Base-by-base conservation (phyloP, 2,329 filamentous ascomycete species). In the Arthrinium phaeospermum region DNA sequence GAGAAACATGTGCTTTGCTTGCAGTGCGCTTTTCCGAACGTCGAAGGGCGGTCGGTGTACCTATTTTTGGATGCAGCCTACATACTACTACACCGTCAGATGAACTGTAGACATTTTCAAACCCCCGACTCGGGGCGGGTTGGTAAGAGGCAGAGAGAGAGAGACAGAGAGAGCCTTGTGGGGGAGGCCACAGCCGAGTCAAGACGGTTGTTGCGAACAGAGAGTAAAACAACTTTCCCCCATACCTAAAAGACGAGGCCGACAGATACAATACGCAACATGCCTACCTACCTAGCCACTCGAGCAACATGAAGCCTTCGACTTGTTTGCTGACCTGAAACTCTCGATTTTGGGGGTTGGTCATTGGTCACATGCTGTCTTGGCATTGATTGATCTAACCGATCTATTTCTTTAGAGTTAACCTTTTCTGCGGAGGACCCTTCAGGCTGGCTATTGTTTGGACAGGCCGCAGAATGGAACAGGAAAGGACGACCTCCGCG, bases 341-440 rank as follows among this genome's bases (percentile, higher is more conserved):
- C 57, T 64, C 34, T 64, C 30, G 57, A 64, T 64, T 64, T 3
- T 41, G 8, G 57, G 2, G 57, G 57, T 41, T 64, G 57, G 57
- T 41, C 34, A 64, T 64, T 64, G 57, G 57, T 22, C 57, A 64
- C 57, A 41, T 37, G 6, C 30, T 24, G 57, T 64, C 57, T 64
- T 41, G 57, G 57, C 57, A 64, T 24, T 64, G 57, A 64, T 24
- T 64, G 57, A 64, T 64, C 34, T 64, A 64, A 41, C 57, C 34
- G 57, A 64, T 64, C 34, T 41, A 37, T 61, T 64, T 64, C 57
- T 5, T 64, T 41, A 41, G 57, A 64, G 57, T 64, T 64, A 64
- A 41, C 10, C 34, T 64, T 64, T 64, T 41, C 57, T 64, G 57
- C 57, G 34, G 57, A 64, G 57, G 57, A 64, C 57, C 57, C 57